Conservation (phyloP, 768 basidiomycete genomes). For the Kwoniella newhampshirensis region DNA sequence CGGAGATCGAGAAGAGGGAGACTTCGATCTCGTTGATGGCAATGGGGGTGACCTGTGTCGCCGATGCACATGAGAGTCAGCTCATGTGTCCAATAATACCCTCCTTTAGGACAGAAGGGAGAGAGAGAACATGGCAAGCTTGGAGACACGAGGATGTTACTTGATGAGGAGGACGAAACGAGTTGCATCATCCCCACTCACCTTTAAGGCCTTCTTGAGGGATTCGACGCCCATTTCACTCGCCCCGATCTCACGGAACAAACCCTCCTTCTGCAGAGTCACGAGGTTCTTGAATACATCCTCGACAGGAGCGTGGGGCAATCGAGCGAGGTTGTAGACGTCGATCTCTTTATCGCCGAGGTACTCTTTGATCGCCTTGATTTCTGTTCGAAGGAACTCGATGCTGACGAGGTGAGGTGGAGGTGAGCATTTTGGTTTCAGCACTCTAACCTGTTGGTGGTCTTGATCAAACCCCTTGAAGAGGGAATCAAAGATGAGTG, state of each 20-base stretch:
- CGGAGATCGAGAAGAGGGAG: conserved; percentile 62
- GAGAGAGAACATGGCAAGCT: not conserved
- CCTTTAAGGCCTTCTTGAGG: conserved; percentile 56
- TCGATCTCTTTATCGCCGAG: conserved; percentile 64
- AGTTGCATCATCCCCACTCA: too few species aligned
- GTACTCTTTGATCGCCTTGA: conserved; percentile 57
- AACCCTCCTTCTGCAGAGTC: conserved; percentile 60
- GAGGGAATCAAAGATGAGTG: too few species aligned
- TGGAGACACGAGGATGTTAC: too few species aligned
- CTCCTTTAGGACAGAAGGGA: too few species aligned
- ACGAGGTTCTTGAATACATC: conserved; percentile 56
- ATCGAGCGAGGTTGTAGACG: conserved; percentile 56
- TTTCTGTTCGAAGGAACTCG: conserved; percentile 59
- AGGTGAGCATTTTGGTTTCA: too few species aligned
- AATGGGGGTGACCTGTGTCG: conserved; percentile 59
- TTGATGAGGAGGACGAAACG: too few species aligned
- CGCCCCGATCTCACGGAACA: conserved; percentile 54
- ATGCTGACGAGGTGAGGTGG: conserved; percentile 24
- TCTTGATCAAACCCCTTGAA: too few species aligned
- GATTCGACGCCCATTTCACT: conserved; percentile 54
- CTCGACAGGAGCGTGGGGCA: conserved; percentile 59
- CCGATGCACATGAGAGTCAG: not conserved
- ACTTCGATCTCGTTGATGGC: conserved; percentile 68
- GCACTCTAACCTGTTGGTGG: too few species aligned
- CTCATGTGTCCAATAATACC: too few species aligned